Percentiles rank a stretch among this genome's conserved stretches.
These are phyloP conservation scores for Thielaviopsis euricoi DNA, from an alignment of 2,329 filamentous ascomycete genomes.

Conservation along the genomic window DNA sequence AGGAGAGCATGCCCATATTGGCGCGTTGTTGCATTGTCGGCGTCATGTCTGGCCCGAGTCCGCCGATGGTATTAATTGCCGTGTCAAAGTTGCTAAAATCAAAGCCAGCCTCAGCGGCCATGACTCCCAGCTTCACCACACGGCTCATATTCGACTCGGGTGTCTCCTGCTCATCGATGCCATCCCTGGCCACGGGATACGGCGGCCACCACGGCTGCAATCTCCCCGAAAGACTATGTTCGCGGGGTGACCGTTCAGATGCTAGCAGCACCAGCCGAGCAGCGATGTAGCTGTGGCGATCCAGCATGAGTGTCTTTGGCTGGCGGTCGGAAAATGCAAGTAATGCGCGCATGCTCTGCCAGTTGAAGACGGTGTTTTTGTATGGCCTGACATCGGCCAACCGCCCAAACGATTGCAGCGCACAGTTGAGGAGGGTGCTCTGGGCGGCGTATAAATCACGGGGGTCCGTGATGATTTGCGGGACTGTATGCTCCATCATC, in stretches of 20 bases:
- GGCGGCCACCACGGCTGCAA: constrained; percentile 42
- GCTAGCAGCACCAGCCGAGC: constrained; percentile 37
- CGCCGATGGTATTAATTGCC: constrained; percentile 25
- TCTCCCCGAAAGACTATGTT: constrained; percentile 30
- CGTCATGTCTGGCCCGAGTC: constrained; percentile 30
- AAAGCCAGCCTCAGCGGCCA: constrained; percentile 42
- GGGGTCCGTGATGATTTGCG: constrained; percentile 6
- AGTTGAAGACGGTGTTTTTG: constrained; percentile 29
- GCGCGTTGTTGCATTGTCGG: constrained; percentile 38
- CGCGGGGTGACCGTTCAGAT: constrained; percentile 33
- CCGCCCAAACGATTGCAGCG: constrained; percentile 19
- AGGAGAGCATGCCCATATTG: constrained; percentile 2
- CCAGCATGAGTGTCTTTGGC: constrained; percentile 32
- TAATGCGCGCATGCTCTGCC: constrained; percentile 40
- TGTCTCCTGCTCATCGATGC: constrained; percentile 38
- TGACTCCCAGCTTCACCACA: constrained; percentile 32
- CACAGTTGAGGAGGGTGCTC: constrained; percentile 21
- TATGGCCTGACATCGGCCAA: constrained; percentile 20
- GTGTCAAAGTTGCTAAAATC: constrained; percentile 28
- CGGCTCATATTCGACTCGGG: constrained; percentile 37
- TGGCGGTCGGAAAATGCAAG: constrained; percentile 34
- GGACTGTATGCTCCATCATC: constrained; percentile 18
- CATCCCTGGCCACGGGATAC: constrained; percentile 39
- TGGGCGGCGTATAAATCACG: constrained; percentile 15
- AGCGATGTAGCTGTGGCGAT: constrained; percentile 33